phyloP scores from a whole-genome alignment of 495 filamentous ascomycete species.

The Pseudomonodictys pantanalensis region DNA sequence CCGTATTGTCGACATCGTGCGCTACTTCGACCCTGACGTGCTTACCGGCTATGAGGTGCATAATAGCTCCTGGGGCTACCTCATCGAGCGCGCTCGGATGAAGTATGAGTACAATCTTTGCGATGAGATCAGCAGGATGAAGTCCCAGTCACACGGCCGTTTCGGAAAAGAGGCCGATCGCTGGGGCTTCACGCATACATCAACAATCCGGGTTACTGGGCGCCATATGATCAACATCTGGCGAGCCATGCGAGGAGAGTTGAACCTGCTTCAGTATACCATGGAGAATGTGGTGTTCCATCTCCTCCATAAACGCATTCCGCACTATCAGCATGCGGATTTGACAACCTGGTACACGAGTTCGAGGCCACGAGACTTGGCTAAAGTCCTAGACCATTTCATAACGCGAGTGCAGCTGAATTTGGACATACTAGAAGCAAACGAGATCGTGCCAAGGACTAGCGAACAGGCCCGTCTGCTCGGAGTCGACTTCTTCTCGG shows the following conservation, averaged over 20 bases:
- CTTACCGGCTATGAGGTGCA: conserved; percentile 96
- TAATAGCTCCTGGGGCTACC: conserved; percentile 87
- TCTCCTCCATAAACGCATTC: conserved; percentile 83
- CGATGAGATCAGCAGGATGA: conserved; percentile 87
- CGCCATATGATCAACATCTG: conserved; percentile 97
- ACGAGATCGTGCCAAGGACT: conserved; percentile 82
- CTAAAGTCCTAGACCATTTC: conserved; percentile 78
- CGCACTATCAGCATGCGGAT: conserved; percentile 75
- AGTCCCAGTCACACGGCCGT: conserved; percentile 71
- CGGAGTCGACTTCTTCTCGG: conserved; percentile 93
- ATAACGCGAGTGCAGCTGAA: conserved; percentile 73
- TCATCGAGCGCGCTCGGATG: conserved; percentile 81
- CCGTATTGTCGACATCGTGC: conserved; percentile 80
- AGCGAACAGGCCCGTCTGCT: conserved; percentile 93
- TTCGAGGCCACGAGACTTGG: conserved; percentile 61
- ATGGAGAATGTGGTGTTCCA: conserved; percentile 98
- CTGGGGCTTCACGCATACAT: conserved; percentile 92
- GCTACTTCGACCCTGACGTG: conserved; percentile 82
- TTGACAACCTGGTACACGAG: conserved; percentile 80
- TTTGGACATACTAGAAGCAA: conserved; percentile 85
- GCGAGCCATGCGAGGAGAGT: conserved; percentile 89
- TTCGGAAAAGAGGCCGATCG: conserved; percentile 81
- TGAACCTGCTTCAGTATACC: conserved; percentile 87
- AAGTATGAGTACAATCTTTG: conserved; percentile 89
- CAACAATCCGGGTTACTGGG: conserved; percentile 81